A percentile compares a stretch with the other conserved stretches of the same genome.
Conservation (phyloP, 106 monocot genomes). For the Gastrodia elata region DNA sequence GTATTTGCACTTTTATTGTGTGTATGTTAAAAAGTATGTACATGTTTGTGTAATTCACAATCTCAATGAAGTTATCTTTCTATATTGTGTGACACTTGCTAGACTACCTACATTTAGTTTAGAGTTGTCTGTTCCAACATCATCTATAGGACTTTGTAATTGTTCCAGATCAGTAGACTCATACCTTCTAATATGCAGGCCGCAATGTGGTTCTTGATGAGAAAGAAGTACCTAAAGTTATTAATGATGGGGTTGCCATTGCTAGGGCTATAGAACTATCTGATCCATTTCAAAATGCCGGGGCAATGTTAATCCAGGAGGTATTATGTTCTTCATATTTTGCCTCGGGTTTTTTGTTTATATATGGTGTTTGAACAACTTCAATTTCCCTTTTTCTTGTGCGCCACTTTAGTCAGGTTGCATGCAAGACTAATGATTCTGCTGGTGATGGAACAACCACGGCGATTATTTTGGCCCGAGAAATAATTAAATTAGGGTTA, state of each 20-base stretch:
- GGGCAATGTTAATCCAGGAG: slow-evolving; percentile 74
- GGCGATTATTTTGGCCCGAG: slow-evolving; percentile 80
- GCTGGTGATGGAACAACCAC: slow-evolving; percentile 95
- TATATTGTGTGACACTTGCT: not conserved
- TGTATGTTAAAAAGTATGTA: too few relatives aligned
- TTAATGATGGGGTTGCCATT: slow-evolving; percentile 97
- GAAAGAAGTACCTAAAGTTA: slow-evolving; percentile 79
- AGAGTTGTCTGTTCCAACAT: not conserved
- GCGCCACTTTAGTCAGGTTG: slow-evolving; percentile 51
- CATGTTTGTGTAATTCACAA: not conserved
- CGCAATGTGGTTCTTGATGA: slow-evolving; percentile 92
- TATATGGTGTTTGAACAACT: not conserved
- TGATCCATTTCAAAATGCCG: slow-evolving; percentile 80
- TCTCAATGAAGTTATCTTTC: not conserved
- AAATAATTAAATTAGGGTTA: slow-evolving; percentile 80
- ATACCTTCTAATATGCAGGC: slow-evolving; percentile 27
- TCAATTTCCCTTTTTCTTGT: not conserved
- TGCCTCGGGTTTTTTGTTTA: not conserved
- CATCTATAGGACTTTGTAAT: not conserved
- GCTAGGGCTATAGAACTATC: slow-evolving; percentile 73
- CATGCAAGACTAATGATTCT: slow-evolving; percentile 76
- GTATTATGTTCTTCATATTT: slow-evolving; percentile 24
- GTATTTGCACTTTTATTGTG: too few relatives aligned
- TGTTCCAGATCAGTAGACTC: not conserved
- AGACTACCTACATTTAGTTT: not conserved